Evolutionary conservation across 2,329 filamentous ascomycete genomes (phyloP).

Genomic region (Phaeosphaeria sp.): DNA sequence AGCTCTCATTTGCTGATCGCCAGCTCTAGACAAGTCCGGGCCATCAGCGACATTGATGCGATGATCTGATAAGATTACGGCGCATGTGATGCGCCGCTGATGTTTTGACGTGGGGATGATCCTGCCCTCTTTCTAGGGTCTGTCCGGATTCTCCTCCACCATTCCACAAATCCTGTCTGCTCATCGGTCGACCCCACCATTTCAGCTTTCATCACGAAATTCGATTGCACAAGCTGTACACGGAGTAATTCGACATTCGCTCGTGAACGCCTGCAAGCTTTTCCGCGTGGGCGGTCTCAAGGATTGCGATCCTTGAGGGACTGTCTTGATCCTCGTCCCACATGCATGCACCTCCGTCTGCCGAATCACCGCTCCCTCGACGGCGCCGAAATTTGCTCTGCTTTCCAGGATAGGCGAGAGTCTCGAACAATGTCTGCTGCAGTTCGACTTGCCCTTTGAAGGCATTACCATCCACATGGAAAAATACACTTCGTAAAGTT

Average conservation of each 20-base stretch:
- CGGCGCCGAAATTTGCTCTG: neutral
- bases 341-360: neutral
- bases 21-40: constrained; percentile 1
- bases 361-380: neutral
- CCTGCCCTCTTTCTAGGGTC: neutral
- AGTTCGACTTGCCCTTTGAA: neutral
- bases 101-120: neutral
- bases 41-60: constrained; percentile 5
- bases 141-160: neutral
- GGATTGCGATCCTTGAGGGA: neutral
- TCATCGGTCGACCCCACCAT: too few species aligned
- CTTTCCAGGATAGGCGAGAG: neutral
- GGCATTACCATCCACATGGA: neutral
- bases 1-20: neutral
- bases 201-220: neutral
- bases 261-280: neutral
- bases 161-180: neutral
- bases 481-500: neutral
- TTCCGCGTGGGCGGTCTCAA: neutral
- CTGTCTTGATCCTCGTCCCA: neutral
- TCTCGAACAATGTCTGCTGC: neutral
- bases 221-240: neutral
- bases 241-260: neutral
- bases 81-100: neutral
- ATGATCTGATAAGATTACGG: constrained; percentile 10